Conservation (phyloP, 495 filamentous ascomycete genomes). For the Penicillium dipodomyicola region DNA sequence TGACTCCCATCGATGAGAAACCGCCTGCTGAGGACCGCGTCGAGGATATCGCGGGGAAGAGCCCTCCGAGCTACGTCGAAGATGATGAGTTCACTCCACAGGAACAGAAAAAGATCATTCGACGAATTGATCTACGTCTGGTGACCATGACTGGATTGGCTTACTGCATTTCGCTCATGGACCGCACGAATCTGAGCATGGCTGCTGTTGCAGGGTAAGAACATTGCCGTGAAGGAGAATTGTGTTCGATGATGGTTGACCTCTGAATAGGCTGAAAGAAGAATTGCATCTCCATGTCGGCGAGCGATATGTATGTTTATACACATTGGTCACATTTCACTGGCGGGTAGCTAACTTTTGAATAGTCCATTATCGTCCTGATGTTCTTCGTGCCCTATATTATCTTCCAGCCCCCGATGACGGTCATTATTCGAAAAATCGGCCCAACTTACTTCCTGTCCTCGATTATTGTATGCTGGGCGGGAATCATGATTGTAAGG, state of each 20-base stretch:
- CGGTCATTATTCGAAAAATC: conserved; percentile 57
- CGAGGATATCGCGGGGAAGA: conserved; percentile 28
- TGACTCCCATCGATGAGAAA: conserved; percentile 25
- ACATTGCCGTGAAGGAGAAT: not conserved
- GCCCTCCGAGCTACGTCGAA: conserved; percentile 18
- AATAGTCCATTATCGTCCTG: conserved; percentile 55
- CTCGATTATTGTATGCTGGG: conserved; percentile 52
- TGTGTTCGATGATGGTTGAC: not conserved
- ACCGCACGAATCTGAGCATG: conserved; percentile 63
- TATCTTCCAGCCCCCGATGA: conserved; percentile 60
- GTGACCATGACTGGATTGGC: conserved; percentile 62
- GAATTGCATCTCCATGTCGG: conserved; percentile 49
- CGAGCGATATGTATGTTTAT: conserved; percentile 37
- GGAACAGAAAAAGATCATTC: conserved; percentile 51
- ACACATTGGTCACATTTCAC: not conserved
- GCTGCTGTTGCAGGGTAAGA: conserved; percentile 60
- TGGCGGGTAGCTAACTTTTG: not conserved
- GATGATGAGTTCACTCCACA: conserved; percentile 38
- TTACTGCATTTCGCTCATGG: conserved; percentile 66
- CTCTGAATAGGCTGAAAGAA: conserved; percentile 42
- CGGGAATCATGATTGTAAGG: conserved; percentile 43
- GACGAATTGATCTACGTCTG: conserved; percentile 59
- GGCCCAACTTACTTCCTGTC: conserved; percentile 58
- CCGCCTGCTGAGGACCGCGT: conserved; percentile 26
- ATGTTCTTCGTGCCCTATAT: conserved; percentile 69